Conservation (phyloP, 257 asterid genomes). For the Paulownia fortunei region DNA sequence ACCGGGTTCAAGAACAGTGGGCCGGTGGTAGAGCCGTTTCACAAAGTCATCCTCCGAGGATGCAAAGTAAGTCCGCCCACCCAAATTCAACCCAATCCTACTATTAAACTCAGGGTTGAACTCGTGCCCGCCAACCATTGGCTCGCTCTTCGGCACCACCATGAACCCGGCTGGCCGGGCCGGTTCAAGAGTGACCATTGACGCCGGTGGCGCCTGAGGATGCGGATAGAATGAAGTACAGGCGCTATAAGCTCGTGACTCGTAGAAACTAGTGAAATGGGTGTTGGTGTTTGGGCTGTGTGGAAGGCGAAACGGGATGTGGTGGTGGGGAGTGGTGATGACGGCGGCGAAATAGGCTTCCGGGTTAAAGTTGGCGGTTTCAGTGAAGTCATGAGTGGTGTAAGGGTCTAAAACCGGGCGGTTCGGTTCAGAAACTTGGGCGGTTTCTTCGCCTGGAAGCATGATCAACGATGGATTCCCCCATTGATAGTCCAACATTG, state of each 20-base stretch:
- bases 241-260: constrained; percentile 53
- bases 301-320: constrained; percentile 41
- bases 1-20: constrained; percentile 79
- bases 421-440: constrained; percentile 53
- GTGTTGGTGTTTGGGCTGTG: constrained; percentile 38
- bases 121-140: constrained; percentile 52
- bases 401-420: constrained; percentile 62
- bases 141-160: constrained; percentile 83
- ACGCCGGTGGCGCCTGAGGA: constrained; percentile 40
- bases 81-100: constrained; percentile 82
- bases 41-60: constrained; percentile 93
- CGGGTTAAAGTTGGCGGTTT: constrained; percentile 44
- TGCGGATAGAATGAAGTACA: constrained; percentile 37
- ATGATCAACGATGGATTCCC: constrained; percentile 73
- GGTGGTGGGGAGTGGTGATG: constrained; percentile 28
- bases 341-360: constrained; percentile 50
- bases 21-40: constrained; percentile 94
- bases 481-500: constrained; percentile 95
- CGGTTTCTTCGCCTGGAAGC: constrained; percentile 64
- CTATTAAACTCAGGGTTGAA: constrained; percentile 46
- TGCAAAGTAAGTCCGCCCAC: constrained; percentile 88
- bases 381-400: constrained; percentile 45
- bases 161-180: constrained; percentile 52
- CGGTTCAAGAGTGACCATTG: constrained; percentile 70
- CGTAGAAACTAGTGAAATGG: constrained; percentile 48